Evolutionary conservation across 805 yeast species (phyloP).

Genomic region (Pichia sporocuriosa): DNA sequence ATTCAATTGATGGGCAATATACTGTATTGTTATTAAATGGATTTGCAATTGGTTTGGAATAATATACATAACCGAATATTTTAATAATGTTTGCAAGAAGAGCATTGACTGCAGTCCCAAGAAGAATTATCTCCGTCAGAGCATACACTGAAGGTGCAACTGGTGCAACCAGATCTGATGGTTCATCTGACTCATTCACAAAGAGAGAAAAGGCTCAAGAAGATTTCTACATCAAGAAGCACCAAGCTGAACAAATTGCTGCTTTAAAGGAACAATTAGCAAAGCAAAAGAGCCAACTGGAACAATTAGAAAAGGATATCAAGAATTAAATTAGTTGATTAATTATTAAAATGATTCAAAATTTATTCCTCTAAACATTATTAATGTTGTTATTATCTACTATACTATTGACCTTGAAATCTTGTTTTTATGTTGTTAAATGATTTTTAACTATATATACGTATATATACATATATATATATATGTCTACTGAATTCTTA

Average conservation of each 20-base stretch:
- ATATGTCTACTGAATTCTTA: not conserved
- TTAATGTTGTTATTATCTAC: too few species aligned
- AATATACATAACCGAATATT: not conserved
- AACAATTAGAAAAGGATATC: constrained; percentile 41
- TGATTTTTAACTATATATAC: too few species aligned
- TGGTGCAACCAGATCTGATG: constrained; percentile 51
- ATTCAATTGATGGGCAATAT: too few species aligned
- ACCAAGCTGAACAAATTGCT: constrained; percentile 82
- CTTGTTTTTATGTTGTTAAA: too few species aligned
- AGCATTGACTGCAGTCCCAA: constrained; percentile 29
- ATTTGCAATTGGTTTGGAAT: too few species aligned
- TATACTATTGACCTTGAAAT: too few species aligned
- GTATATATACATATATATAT: not conserved
- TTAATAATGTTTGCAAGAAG: constrained; percentile 34
- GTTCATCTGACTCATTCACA: constrained; percentile 54
- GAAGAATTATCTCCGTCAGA: constrained; percentile 28
- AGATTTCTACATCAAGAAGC: constrained; percentile 77
- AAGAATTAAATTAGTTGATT: constrained; percentile 18
- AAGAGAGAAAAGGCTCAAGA: constrained; percentile 94
- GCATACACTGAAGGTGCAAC: constrained; percentile 52
- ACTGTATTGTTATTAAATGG: too few species aligned
- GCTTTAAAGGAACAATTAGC: constrained; percentile 69
- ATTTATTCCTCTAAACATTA: too few species aligned
- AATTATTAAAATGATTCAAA: too few species aligned
- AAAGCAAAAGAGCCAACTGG: constrained; percentile 59